These are phyloP conservation scores for Trypanosoma congolense DNA, from an alignment of 208 protist species.

Conservation along the genomic window DNA sequence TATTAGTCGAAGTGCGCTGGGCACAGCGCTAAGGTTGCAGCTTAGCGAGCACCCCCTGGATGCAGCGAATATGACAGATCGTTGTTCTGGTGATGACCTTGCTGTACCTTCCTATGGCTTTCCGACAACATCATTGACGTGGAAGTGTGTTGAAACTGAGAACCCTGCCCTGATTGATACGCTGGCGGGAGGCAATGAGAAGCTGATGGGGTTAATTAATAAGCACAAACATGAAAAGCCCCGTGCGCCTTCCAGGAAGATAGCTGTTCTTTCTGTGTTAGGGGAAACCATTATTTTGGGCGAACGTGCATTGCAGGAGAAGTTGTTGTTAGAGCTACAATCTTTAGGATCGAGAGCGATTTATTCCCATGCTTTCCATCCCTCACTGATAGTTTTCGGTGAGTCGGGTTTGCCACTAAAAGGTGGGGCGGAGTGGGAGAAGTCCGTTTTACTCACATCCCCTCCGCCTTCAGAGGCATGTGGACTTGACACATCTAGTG, in stretches of 20 bases:
- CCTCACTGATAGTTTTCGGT: conserved; percentile 29
- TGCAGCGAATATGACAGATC: conserved; percentile 22
- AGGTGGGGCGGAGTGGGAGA: background rate
- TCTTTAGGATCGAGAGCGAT: conserved; percentile 29
- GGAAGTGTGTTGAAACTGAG: no score
- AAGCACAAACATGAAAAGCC: background rate
- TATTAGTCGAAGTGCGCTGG: conserved; percentile 28
- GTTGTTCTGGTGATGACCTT: background rate
- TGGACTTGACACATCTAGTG: no score
- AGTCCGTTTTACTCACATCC: no score
- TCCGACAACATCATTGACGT: no score
- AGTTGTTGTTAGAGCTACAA: conserved; percentile 33
- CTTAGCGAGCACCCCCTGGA: conserved; percentile 46
- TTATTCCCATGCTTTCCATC: conserved; percentile 42
- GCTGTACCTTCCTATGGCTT: background rate
- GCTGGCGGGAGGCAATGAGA: background rate
- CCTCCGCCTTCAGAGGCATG: no score
- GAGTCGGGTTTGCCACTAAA: background rate
- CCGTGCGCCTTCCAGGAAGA: conserved; percentile 23
- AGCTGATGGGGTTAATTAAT: background rate
- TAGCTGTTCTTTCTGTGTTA: conserved; percentile 24
- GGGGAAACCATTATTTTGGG: conserved; percentile 36
- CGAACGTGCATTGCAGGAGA: conserved; percentile 32
- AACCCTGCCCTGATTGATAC: background rate
- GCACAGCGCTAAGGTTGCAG: conserved; percentile 34